Evolutionary conservation across 2,329 filamentous ascomycete species (phyloP), one percentile per base, ranked within the genome.

Genomic region (Polytolypa hystricis): DNA sequence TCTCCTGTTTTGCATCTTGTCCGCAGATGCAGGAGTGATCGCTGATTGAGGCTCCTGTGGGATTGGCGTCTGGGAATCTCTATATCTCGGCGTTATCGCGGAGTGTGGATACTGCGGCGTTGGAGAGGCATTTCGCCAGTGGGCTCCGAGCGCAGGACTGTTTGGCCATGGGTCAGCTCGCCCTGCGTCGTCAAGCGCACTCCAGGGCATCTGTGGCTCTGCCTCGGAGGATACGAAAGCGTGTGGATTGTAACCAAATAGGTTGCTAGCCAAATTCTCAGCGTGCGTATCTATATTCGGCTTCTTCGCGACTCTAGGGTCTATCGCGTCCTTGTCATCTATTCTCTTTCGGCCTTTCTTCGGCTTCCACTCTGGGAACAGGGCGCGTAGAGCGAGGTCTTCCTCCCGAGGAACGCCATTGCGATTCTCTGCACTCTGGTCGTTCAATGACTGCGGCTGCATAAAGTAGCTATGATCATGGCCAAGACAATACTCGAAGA

Each of bases 401-500:
- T 95, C 87, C 55, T 93, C 85, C 2, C 85, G 62, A 1, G 79
- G 72, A 1, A 95, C 84, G 5, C 84, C 85, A 58, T 94, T 87
- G 30, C 87, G 75, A 11, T 76, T 74, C 20, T 73, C 68, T 17
- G 73, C 71, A 23, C 79, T 67, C 2, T 80, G 74, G 37, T 78
- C 73, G 19, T 73, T 66, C 10, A 72, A 69, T 4, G 70, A 64
- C 0, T 86, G 86, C 16, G 93, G 71, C 23, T 84, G 74, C 11
- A 73, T 78, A 66, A 81, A 93, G 58, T 95, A 95, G 0, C 74
- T 62, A 57, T 93, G 85, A 17, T 73, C 66, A 45, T 85, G 85
- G 33, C 77, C 76, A 43, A 89, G 70, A 14, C 93, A 74, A 55
- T 85, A 95, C 55, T 93, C 85, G 52, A 94, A 95, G 56, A 95